Percentiles rank a stretch among this genome's conserved stretches.
Conservation (phyloP, 148 eudicot genomes). For the Mesembryanthemum crystallinum region DNA sequence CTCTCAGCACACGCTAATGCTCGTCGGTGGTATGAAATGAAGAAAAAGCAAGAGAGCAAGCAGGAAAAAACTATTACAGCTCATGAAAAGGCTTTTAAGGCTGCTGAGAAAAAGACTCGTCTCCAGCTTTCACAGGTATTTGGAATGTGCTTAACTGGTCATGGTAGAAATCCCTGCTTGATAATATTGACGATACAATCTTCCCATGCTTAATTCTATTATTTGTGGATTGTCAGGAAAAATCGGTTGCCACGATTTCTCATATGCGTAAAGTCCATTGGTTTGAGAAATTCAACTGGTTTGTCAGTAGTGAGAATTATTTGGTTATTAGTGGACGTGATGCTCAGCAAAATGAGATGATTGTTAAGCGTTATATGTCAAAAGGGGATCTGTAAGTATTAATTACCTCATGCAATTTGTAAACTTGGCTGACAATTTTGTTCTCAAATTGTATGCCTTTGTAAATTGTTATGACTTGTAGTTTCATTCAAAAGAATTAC, state of each 20-base stretch:
- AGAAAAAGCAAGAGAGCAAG: conserved; percentile 94
- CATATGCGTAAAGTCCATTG: conserved; percentile 99
- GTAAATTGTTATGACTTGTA: background rate
- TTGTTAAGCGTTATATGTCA: conserved; percentile 95
- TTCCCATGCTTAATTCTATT: background rate
- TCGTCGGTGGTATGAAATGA: conserved; percentile 93
- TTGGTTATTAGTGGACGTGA: conserved; percentile 94
- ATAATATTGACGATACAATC: background rate
- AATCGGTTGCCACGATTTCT: conserved; percentile 85
- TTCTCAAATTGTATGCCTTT: background rate
- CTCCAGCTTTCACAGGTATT: conserved; percentile 90
- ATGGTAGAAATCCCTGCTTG: background rate
- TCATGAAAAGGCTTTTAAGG: conserved; percentile 97
- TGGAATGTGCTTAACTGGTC: conserved; percentile 13
- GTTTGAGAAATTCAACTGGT: conserved; percentile 99
- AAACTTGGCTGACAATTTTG: background rate
- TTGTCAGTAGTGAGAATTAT: conserved; percentile 96
- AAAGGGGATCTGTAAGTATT: conserved; percentile 93
- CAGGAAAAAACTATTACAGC: conserved; percentile 93
- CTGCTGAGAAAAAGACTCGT: conserved; percentile 94
- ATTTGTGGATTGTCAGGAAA: conserved; percentile 59
- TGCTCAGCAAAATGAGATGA: conserved; percentile 99
- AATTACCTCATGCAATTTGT: background rate
- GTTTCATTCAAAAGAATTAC: background rate
- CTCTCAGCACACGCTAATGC: conserved; percentile 98